These are phyloP conservation scores for Calophaca sinica DNA, from an alignment of 306 rosid genomes.

Conservation along the genomic window DNA sequence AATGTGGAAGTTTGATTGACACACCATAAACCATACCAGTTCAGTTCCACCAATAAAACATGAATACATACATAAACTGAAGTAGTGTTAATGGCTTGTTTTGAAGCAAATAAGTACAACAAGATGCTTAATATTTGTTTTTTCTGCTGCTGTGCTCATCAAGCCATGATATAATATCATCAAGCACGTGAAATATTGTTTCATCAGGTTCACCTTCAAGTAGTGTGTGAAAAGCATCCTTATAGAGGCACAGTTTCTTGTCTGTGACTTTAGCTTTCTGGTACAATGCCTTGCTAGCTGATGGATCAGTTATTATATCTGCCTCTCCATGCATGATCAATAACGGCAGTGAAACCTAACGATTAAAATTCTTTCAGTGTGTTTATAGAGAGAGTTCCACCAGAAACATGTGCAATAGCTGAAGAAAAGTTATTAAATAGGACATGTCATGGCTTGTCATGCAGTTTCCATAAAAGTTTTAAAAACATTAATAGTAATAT, in stretches of 20 bases:
- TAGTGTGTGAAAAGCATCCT: slow-evolving; percentile 58
- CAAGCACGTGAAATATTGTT: slow-evolving; percentile 56
- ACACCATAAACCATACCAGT: background rate
- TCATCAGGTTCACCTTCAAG: slow-evolving; percentile 65
- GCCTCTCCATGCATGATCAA: slow-evolving; percentile 68
- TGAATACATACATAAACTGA: slow-evolving; percentile 14
- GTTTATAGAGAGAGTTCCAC: too few relatives aligned
- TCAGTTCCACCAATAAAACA: background rate
- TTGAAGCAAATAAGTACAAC: slow-evolving; percentile 18
- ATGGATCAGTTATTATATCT: slow-evolving; percentile 62
- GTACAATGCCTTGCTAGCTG: slow-evolving; percentile 61
- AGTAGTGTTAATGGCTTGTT: slow-evolving; percentile 7
- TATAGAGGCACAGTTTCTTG: slow-evolving; percentile 60
- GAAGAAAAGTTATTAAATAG: background rate
- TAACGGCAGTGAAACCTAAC: slow-evolving; percentile 60
- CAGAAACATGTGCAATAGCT: slow-evolving; percentile 13
- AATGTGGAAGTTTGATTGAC: slow-evolving; percentile 7
- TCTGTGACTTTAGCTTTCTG: slow-evolving; percentile 54
- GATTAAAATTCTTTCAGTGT: background rate
- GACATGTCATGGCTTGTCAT: too few relatives aligned
- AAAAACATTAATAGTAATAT: too few relatives aligned
- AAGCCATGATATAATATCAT: slow-evolving; percentile 57
- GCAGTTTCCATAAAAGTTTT: too few relatives aligned
- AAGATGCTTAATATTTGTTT: slow-evolving; percentile 42
- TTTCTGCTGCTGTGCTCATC: slow-evolving; percentile 52